Evolutionary conservation across 2,329 filamentous ascomycete genomes (phyloP).

Genomic region (Myrmaecium sp.): DNA sequence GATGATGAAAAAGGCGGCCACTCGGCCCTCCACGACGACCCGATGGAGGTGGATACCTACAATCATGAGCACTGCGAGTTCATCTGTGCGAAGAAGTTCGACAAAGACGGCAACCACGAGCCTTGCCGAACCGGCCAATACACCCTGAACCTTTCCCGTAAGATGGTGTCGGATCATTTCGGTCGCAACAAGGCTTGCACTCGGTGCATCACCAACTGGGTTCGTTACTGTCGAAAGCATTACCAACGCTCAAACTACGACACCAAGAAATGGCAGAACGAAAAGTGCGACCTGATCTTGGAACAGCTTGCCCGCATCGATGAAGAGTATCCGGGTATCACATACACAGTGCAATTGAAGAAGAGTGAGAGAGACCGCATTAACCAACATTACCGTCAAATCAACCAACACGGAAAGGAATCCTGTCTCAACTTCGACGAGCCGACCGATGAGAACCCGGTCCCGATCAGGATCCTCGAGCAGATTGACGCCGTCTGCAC

Average conservation of each 20-base stretch:
- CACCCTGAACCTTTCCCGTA: conserved; percentile 16
- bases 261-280: conserved; percentile 15
- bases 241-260: conserved; percentile 24
- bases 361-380: conserved; percentile 18
- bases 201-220: conserved; percentile 15
- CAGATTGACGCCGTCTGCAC: too few species aligned
- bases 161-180: conserved; percentile 23
- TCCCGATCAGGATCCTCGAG: too few species aligned
- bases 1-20: too few species aligned
- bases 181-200: conserved; percentile 22
- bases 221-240: conserved; percentile 21
- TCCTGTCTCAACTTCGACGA: too few species aligned
- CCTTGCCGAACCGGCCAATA: conserved; percentile 18
- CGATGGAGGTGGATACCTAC: too few species aligned
- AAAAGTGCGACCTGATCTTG: conserved; percentile 17
- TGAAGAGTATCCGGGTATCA: conserved; percentile 12
- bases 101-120: conserved; percentile 14
- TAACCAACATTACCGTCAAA: conserved; percentile 11
- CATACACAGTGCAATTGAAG: conserved; percentile 17
- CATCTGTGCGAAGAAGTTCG: too few species aligned
- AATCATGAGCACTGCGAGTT: too few species aligned
- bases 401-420: too few species aligned
- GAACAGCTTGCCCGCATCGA: conserved; percentile 18
- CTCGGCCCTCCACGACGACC: too few species aligned
- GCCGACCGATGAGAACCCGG: too few species aligned